Conservation (phyloP, 2,329 filamentous ascomycete species). For the Aureobasidium zeae region DNA sequence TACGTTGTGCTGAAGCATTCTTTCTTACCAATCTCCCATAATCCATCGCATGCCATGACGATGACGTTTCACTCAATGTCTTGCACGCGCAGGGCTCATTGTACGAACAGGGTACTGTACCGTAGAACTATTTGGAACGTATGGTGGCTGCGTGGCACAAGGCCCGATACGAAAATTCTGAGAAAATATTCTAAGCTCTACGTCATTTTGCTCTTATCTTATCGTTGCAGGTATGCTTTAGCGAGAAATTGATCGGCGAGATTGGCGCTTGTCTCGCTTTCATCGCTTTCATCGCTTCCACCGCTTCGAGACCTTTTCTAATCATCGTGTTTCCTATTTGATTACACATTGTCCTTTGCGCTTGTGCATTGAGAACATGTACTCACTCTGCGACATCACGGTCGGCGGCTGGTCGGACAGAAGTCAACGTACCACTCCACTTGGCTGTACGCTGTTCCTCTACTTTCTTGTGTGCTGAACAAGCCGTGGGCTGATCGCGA, state of each 20-base stretch:
- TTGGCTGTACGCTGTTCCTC: no score
- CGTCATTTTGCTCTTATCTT: constrained; percentile 11
- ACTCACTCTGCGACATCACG: no score
- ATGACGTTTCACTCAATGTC: constrained; percentile 4
- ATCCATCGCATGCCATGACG: no score
- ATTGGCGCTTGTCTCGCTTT: background rate
- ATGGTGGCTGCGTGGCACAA: background rate
- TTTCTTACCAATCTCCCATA: constrained; percentile 8
- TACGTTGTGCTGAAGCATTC: constrained; percentile 1
- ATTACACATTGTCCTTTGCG: no score
- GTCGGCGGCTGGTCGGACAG: no score
- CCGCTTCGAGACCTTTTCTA: background rate
- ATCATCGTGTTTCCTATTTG: no score
- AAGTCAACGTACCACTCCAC: no score
- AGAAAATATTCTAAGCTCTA: background rate
- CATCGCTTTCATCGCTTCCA: background rate
- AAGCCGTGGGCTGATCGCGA: background rate
- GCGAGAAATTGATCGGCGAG: no score
- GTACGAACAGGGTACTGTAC: background rate
- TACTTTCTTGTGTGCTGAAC: no score
- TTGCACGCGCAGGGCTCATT: background rate
- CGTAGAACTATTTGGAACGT: background rate
- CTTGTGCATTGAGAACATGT: no score
- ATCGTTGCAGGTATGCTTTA: constrained; percentile 1
- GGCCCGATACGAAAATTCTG: background rate